Evolutionary conservation across 805 yeast genomes (phyloP).

Genomic region (Wickerhamomyces chaumierensis): DNA sequence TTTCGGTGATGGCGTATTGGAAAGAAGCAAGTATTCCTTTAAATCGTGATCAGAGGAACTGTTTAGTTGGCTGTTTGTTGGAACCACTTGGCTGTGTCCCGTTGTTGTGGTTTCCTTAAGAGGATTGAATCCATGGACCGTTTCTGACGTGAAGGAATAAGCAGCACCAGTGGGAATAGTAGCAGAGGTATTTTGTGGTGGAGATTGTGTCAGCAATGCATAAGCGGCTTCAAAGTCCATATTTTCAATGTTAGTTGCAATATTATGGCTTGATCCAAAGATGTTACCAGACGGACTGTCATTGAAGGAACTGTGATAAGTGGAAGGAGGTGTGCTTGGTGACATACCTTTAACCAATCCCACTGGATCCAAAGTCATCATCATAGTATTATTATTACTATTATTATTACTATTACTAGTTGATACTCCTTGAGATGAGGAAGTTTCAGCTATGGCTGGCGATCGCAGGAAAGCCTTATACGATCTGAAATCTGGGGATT

Average conservation of each 20-base stretch:
- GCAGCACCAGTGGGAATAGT: too few species aligned
- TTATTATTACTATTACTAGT: background rate
- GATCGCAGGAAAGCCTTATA: constrained; percentile 3
- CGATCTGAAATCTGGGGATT: constrained; percentile 7
- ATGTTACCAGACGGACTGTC: background rate
- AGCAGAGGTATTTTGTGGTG: too few species aligned
- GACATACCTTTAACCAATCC: too few species aligned
- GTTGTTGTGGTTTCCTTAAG: background rate
- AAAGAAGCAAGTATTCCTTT: background rate
- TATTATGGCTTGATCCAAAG: background rate
- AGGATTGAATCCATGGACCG: too few species aligned
- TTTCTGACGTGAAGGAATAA: too few species aligned
- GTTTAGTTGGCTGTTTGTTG: constrained; percentile 11
- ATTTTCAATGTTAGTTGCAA: constrained; percentile 5
- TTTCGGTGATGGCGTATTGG: background rate
- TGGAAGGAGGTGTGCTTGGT: too few species aligned
- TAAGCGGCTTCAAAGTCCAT: constrained; percentile 20
- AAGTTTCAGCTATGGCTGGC: too few species aligned
- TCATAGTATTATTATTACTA: background rate
- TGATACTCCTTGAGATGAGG: too few species aligned
- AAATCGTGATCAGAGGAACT: constrained; percentile 2
- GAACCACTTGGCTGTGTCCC: background rate
- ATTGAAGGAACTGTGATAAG: background rate
- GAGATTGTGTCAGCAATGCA: constrained; percentile 17
- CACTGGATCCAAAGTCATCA: background rate